Base-by-base conservation (phyloP, 2,329 filamentous ascomycete genomes). In the Fusarium verticillioides region DNA sequence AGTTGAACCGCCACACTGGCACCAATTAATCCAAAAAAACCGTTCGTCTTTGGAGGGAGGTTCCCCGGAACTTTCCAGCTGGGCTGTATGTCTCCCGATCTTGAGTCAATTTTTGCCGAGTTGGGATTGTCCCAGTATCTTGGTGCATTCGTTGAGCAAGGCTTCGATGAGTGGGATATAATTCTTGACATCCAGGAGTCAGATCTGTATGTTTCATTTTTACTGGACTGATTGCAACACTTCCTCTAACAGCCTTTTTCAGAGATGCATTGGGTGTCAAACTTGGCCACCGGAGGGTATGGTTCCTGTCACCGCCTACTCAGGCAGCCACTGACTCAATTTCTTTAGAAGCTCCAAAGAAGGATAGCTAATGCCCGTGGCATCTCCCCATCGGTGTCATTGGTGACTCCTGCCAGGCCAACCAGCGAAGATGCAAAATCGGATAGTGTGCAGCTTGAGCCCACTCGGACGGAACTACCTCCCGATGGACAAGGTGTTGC, bases 161-260 rank as follows among this genome's bases (percentile, higher is more conserved):
- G 94, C 7, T 96, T 96, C 81, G 94, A 96, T 81, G 90, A 91
- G 16, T 96, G 94, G 94, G 92, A 94, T 39, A 95, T 92, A 2
- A 91, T 96, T 62, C 85, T 95, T 57, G 93, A 96, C 79, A 95
- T 96, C 60, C 94, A 93, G 69, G 94, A 96, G 82, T 93, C 92
- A 30, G 94, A 96, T 78, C 86, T 96, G 92, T 94, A 82, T 80
- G 91, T 83, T 79, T 18, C 50, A 32, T 39, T 40, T 19, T 15
- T 21, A 9, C 11, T 37, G 10, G 13, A 21, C 26, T 18, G 9
- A 6, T 37, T 34, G 13, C 42, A 26, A 21, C 50, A 40, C 46
- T 44, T 49, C 43, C 59, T 40, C 77, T 81, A 59, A 81, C 67
- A 53, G n/a, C 34, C 12, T 43, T 26, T 46, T 44, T 47, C 66